These are phyloP conservation scores for Strigomonas galati DNA, from an alignment of 208 protist genomes.

Conservation along the genomic window DNA sequence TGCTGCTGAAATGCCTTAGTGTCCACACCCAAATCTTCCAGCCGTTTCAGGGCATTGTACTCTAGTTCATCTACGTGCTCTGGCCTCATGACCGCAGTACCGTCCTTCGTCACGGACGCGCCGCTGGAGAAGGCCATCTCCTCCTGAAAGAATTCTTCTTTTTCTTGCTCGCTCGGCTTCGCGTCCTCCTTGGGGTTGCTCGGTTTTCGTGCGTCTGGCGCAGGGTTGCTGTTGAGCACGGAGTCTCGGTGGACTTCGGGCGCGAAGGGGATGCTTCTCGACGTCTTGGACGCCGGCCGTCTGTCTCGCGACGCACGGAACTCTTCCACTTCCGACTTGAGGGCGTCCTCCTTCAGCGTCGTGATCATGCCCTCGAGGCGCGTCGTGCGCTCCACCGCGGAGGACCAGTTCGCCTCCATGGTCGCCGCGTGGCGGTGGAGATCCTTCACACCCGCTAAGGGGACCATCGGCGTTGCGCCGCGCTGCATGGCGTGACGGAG, in stretches of 20 bases:
- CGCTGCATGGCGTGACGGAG: conserved; percentile 46
- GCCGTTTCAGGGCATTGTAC: conserved; percentile 43
- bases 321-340: conserved; percentile 29
- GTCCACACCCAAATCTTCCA: conserved; percentile 62
- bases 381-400: conserved; percentile 50
- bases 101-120: conserved; percentile 2
- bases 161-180: neutral
- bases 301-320: conserved; percentile 17
- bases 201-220: too few species aligned
- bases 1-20: conserved; percentile 22
- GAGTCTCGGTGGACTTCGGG: neutral
- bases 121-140: neutral
- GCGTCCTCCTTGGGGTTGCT: too few species aligned
- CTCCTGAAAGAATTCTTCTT: neutral
- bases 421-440: conserved; percentile 58
- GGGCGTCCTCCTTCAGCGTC: conserved; percentile 47
- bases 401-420: conserved; percentile 82
- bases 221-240: neutral
- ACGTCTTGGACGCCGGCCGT: neutral
- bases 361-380: conserved; percentile 55
- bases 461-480: conserved; percentile 33
- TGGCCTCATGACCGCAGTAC: conserved; percentile 41
- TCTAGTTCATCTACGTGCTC: conserved; percentile 79
- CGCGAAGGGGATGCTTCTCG: neutral
- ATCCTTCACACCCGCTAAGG: conserved; percentile 56